Evolutionary conservation across 1,139 yeast species (phyloP), one percentile per base, ranked within the genome.

Genomic region (Magnusiomyces suaveolens): DNA sequence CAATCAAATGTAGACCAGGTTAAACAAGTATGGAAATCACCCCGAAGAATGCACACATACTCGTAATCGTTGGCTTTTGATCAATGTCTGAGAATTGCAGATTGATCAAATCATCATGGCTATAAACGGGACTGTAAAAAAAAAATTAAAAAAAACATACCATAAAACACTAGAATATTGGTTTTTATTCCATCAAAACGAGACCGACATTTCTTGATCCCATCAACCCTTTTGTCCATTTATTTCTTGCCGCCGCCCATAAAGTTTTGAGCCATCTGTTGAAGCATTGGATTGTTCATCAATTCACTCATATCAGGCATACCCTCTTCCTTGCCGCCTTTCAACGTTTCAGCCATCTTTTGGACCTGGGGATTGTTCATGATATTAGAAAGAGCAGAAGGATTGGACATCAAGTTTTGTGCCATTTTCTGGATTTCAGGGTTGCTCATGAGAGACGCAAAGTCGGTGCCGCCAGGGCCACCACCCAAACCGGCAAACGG

Each of bases 321-420:
- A 50, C 76, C 60, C 18, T 12, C 38, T 39, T 64, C 65, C 26
- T 57, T 59, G 43, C 64, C 60, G 48, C 58, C 53, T 50, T 55
- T 57, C 46, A 60, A 48, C 41, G 50, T 52, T 43, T 57, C 43
- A 20, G 60, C 59, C 60, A 59, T 55, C 41, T 58, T 46, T 32
- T 54, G 57, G 56, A 59, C 52, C 44, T 47, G 56, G 14, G 97
- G 97, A 68, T 88, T 87, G 69, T 73, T 81, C 89, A 90, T 82
- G 69, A 90, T 73, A 55, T 82, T 81, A 60, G 74, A 77, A 75
- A 90, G 74, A 51, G 95, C 90, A 48, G 75, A 78, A 33, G 97
- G 97, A 69, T 90, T 84, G 57, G 82, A 81, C 96, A 90, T 89
- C 85, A 92, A 80, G 66, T 82, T 82, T 69, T 88, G 94, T 44